Evolutionary conservation across 1,284 basidiomycete species (phyloP).

Genomic region (Naganishia sp.): DNA sequence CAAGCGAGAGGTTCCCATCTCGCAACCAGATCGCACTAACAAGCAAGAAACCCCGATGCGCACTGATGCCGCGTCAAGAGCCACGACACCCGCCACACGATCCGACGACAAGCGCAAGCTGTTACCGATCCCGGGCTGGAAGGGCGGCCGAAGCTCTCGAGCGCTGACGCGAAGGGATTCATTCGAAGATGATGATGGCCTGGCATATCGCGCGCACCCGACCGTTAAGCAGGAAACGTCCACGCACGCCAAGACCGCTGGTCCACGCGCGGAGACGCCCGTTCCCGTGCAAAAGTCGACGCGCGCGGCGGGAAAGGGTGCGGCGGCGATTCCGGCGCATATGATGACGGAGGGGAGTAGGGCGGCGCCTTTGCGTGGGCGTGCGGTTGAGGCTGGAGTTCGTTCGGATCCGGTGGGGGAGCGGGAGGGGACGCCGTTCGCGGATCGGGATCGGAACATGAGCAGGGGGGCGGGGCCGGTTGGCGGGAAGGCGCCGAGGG

Average conservation of each 20-base stretch:
- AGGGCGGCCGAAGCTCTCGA: conserved; percentile 14
- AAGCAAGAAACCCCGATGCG: conserved; percentile 10
- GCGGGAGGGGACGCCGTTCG: background rate
- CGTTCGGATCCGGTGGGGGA: conserved; percentile 4
- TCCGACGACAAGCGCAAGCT: conserved; percentile 8
- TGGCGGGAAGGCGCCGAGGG: background rate
- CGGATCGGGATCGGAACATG: conserved; percentile 11
- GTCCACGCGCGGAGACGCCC: background rate
- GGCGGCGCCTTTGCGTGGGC: background rate
- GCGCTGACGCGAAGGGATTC: conserved; percentile 12
- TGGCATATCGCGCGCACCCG: background rate
- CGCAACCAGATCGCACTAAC: background rate
- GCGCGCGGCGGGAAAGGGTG: background rate
- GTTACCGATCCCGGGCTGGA: conserved; percentile 20
- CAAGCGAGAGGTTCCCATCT: too few relatives aligned
- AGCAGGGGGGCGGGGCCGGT: background rate
- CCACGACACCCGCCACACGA: conserved; percentile 6
- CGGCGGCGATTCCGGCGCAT: conserved; percentile 10
- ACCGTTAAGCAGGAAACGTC: background rate
- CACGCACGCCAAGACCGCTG: background rate
- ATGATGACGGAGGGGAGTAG: conserved; percentile 10
- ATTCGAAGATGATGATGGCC: conserved; percentile 12
- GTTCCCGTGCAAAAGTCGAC: background rate
- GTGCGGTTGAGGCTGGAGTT: background rate
- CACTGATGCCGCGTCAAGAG: background rate